Evolutionary conservation across 441 rosid genomes (phyloP).

Genomic region (Cnidoscolus chayamansa): DNA sequence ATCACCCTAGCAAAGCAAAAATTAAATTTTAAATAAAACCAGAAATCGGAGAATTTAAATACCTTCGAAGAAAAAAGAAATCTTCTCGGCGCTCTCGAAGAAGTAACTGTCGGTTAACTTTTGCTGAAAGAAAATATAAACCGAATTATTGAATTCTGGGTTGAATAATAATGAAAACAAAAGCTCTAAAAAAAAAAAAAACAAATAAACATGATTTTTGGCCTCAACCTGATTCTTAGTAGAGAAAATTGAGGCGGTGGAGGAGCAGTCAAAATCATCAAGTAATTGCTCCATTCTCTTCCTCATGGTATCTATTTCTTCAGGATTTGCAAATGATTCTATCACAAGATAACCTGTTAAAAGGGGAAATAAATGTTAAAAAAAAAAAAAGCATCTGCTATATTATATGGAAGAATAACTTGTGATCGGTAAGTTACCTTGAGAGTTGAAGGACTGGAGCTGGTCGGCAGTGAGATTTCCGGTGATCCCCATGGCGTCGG

Average conservation of each 20-base stretch:
- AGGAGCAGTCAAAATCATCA: slow-evolving; percentile 49
- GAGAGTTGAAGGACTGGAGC: slow-evolving; percentile 54
- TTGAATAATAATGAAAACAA: background rate
- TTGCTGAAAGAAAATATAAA: slow-evolving; percentile 33
- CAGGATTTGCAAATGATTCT: slow-evolving; percentile 63
- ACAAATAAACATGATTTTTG: background rate
- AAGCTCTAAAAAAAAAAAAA: slow-evolving; percentile 1
- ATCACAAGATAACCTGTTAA: slow-evolving; percentile 70
- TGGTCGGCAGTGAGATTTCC: slow-evolving; percentile 62
- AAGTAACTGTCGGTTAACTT: slow-evolving; percentile 66
- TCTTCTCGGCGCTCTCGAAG: slow-evolving; percentile 78
- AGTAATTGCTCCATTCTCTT: slow-evolving; percentile 69
- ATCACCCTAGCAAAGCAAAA: background rate
- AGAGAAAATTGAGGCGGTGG: slow-evolving; percentile 77
- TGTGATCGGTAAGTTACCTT: slow-evolving; percentile 30
- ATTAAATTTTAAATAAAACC: background rate
- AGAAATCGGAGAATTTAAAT: background rate
- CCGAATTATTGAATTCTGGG: background rate
- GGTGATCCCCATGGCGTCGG: slow-evolving; percentile 46
- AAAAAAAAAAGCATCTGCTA: background rate
- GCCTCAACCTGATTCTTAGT: slow-evolving; percentile 69
- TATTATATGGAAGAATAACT: slow-evolving; percentile 5
- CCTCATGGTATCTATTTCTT: slow-evolving; percentile 56
- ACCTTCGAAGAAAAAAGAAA: slow-evolving; percentile 98
- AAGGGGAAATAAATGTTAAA: background rate